Conservation (phyloP, 1,139 yeast species). For the Debaryomyces udenii region DNA sequence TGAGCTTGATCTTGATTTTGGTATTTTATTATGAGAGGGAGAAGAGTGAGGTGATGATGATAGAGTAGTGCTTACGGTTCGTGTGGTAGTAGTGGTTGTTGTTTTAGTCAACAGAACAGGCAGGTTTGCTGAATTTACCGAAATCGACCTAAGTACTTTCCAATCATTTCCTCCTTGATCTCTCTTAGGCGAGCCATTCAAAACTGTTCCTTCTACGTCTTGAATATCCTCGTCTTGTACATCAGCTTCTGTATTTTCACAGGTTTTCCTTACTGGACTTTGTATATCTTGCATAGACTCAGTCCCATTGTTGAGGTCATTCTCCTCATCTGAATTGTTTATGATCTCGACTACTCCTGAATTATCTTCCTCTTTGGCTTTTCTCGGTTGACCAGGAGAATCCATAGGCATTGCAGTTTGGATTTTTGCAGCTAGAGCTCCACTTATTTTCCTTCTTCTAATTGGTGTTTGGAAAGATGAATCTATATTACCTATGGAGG, state of each 20-base stretch:
- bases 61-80: conserved; percentile 49
- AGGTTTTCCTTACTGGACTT: conserved; percentile 21
- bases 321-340: conserved; percentile 47
- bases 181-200: conserved; percentile 13
- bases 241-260: conserved; percentile 21
- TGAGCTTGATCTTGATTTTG: conserved; percentile 39
- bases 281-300: conserved; percentile 31
- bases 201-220: conserved; percentile 18
- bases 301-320: conserved; percentile 12
- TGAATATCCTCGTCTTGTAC: conserved; percentile 16
- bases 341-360: conserved; percentile 32
- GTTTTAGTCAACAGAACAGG: conserved; percentile 51
- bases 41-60: conserved; percentile 47
- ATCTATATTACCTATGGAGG: conserved; percentile 39
- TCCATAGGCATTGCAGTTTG: conserved; percentile 84
- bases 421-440: conserved; percentile 67
- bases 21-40: conserved; percentile 31
- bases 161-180: conserved; percentile 30
- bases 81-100: conserved; percentile 51
- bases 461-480: conserved; percentile 68
- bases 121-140: conserved; percentile 36
- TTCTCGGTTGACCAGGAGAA: conserved; percentile 97
- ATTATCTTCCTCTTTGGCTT: conserved; percentile 45
- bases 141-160: conserved; percentile 47
- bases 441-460: conserved; percentile 70